phyloP scores from a whole-genome alignment of 305 asterid species.

The Euphrasia arctica region DNA sequence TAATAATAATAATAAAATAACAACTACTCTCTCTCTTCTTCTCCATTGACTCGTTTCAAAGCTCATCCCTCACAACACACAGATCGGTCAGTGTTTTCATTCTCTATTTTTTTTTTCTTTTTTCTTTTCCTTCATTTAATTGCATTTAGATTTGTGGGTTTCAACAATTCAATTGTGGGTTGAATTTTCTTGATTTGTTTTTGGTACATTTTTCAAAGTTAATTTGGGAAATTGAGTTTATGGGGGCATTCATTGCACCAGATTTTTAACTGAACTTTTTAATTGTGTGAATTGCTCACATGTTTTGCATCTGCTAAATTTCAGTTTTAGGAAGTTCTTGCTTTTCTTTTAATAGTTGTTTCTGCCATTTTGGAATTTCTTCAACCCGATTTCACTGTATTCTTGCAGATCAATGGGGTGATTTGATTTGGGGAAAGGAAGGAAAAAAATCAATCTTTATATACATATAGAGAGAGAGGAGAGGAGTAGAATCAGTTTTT shows the following conservation, averaged over 20 bases:
- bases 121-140: slow-evolving; percentile 23
- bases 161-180: slow-evolving; percentile 30
- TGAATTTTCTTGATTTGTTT: slow-evolving; percentile 30
- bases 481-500: slow-evolving; percentile 13
- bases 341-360: slow-evolving; percentile 16
- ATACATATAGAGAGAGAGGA: too few species aligned
- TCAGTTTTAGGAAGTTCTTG: slow-evolving; percentile 15
- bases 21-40: background rate
- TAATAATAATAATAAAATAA: too few species aligned
- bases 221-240: slow-evolving; percentile 31
- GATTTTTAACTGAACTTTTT: slow-evolving; percentile 27
- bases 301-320: slow-evolving; percentile 26
- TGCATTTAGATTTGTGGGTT: slow-evolving; percentile 19
- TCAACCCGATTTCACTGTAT: slow-evolving; percentile 12
- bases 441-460: too few species aligned
- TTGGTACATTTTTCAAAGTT: too few species aligned
- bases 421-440: slow-evolving; percentile 4
- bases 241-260: slow-evolving; percentile 34
- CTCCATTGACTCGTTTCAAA: slow-evolving; percentile 1
- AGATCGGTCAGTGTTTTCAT: background rate
- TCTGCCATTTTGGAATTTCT: slow-evolving; percentile 19
- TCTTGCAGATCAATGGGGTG: slow-evolving; percentile 22
- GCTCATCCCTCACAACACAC: background rate
- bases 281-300: slow-evolving; percentile 23
- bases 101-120: slow-evolving; percentile 39